Evolutionary conservation across 441 rosid species (phyloP).

Genomic region (Jatropha multifida): DNA sequence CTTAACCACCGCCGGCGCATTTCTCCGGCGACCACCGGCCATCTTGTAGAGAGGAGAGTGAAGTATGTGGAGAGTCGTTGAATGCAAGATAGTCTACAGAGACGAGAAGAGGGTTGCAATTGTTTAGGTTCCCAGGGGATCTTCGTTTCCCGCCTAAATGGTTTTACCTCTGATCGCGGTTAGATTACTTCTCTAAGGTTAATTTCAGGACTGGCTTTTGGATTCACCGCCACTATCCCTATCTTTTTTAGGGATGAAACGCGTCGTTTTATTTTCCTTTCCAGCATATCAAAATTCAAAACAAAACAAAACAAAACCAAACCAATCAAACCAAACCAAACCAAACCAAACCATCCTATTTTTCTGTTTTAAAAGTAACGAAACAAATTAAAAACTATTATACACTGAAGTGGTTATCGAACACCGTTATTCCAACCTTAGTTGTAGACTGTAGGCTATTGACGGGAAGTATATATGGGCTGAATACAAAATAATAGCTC

Average conservation of each 20-base stretch:
- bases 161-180: conserved; percentile 1
- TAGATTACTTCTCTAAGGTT: conserved; percentile 17
- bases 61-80: conserved; percentile 1
- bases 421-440: no score
- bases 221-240: background rate
- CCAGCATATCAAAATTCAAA: background rate
- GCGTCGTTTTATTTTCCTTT: background rate
- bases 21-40: conserved; percentile 37
- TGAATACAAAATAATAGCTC: no score
- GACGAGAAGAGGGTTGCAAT: background rate
- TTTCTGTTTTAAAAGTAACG: no score
- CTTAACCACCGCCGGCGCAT: conserved; percentile 8
- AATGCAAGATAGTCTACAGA: background rate
- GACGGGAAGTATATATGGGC: no score
- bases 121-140: conserved; percentile 16
- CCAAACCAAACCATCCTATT: background rate
- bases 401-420: no score
- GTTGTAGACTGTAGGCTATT: no score
- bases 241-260: background rate
- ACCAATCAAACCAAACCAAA: no score
- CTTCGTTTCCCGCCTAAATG: conserved; percentile 40
- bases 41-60: conserved; percentile 27
- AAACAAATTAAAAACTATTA: no score
- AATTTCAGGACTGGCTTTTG: conserved; percentile 1
- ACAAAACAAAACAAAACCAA: background rate